Percentiles rank a stretch among this genome's conserved stretches.
Conservation (phyloP, 2,329 filamentous ascomycete species). For the Xylaria sp. region DNA sequence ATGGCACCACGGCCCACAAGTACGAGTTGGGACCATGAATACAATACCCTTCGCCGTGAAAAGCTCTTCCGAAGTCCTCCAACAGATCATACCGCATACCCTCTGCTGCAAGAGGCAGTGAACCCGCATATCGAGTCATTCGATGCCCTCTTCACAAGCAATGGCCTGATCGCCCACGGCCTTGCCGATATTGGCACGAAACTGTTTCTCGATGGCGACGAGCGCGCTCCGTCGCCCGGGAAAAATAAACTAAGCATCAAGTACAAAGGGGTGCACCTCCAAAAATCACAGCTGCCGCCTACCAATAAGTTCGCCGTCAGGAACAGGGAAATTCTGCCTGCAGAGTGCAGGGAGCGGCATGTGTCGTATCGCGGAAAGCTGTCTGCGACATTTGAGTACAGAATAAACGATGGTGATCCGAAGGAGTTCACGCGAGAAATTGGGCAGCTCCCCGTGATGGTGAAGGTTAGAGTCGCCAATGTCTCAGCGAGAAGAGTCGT, state of each 20-base stretch:
- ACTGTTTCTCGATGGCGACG: conserved; percentile 81
- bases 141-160: conserved; percentile 80
- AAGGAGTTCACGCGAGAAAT: conserved; percentile 82
- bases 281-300: conserved; percentile 77
- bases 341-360: conserved; percentile 94
- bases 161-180: conserved; percentile 73
- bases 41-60: conserved; percentile 83
- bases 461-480: conserved; percentile 65
- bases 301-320: conserved; percentile 79
- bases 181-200: conserved; percentile 89
- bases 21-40: conserved; percentile 82
- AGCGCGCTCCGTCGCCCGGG: conserved; percentile 57
- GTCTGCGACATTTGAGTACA: conserved; percentile 80
- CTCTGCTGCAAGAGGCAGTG: conserved; percentile 81
- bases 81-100: conserved; percentile 84
- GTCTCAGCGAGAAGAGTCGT: neutral
- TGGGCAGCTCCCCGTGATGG: conserved; percentile 89
- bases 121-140: conserved; percentile 94
- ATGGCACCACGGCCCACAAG: conserved; percentile 63
- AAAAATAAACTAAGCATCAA: conserved; percentile 78
- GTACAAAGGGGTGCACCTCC: conserved; percentile 79
- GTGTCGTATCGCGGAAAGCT: conserved; percentile 87
- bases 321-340: conserved; percentile 84
- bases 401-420: conserved; percentile 84
- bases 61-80: conserved; percentile 88